Conservation (phyloP, 2,329 filamentous ascomycete genomes). For the Knufia petricola region DNA sequence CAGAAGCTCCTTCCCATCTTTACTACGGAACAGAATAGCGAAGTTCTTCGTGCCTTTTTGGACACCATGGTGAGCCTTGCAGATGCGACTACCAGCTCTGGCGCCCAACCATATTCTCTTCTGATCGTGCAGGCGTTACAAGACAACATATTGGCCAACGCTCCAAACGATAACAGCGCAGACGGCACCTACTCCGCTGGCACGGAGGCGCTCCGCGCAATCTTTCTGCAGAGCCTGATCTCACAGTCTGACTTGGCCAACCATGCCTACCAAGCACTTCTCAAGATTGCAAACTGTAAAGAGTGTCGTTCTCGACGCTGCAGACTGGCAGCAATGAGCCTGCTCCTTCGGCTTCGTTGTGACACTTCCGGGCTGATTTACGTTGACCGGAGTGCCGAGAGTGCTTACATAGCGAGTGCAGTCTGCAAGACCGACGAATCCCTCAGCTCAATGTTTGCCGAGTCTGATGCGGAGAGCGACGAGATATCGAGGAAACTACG, state of each 20-base stretch:
- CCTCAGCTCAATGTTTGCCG: conserved; percentile 27
- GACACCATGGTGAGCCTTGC: conserved; percentile 1
- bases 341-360: conserved; percentile 72
- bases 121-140: not conserved
- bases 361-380: conserved; percentile 72
- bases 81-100: not conserved
- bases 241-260: conserved; percentile 55
- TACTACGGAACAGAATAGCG: not conserved
- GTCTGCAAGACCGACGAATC: conserved; percentile 56
- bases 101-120: not conserved
- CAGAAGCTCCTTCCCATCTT: conserved; percentile 4
- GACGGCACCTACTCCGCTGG: conserved; percentile 1
- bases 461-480: not conserved
- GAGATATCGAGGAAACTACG: not conserved
- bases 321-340: conserved; percentile 63
- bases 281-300: conserved; percentile 51
- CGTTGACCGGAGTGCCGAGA: conserved; percentile 60
- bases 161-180: not conserved
- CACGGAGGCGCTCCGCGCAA: conserved; percentile 23
- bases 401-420: conserved; percentile 60
- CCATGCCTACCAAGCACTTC: conserved; percentile 52
- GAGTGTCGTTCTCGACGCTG: conserved; percentile 56
- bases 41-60: conserved; percentile 3
- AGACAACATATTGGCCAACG: not conserved
- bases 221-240: conserved; percentile 67